These are phyloP conservation scores for Endotrypanum monterogeii DNA, from an alignment of 208 protist species.

Conservation along the genomic window DNA sequence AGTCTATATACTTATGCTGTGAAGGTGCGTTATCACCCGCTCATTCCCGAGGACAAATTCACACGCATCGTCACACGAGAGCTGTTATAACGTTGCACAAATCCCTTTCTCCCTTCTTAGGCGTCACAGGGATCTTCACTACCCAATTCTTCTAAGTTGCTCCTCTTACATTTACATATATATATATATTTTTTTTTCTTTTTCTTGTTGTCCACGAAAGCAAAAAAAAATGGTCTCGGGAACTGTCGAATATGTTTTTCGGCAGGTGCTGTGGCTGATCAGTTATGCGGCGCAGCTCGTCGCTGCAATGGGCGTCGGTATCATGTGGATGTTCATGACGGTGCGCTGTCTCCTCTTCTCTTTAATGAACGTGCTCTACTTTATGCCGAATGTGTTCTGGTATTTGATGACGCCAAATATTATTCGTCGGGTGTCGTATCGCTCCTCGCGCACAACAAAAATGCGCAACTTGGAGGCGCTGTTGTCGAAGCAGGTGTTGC, in stretches of 20 bases:
- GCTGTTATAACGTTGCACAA: no score
- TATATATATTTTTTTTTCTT: not conserved
- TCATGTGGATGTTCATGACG: slow-evolving; percentile 80
- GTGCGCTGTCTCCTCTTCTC: slow-evolving; percentile 62
- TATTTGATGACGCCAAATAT: slow-evolving; percentile 75
- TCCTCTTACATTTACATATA: no score
- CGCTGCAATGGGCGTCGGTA: slow-evolving; percentile 74
- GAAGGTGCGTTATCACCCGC: no score
- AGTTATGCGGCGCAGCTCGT: slow-evolving; percentile 52
- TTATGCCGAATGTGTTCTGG: slow-evolving; percentile 68
- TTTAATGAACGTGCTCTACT: slow-evolving; percentile 55
- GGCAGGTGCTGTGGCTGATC: slow-evolving; percentile 73
- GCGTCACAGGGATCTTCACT: no score
- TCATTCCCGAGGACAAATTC: no score
- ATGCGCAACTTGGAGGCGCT: slow-evolving; percentile 54
- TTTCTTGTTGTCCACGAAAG: not conserved
- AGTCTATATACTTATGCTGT: no score
- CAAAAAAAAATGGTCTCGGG: slow-evolving; percentile 13
- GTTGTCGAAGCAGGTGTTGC: slow-evolving; percentile 21
- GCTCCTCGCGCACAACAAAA: slow-evolving; percentile 60
- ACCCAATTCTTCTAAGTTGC: no score
- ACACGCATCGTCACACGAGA: no score
- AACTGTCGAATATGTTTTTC: slow-evolving; percentile 51
- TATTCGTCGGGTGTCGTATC: slow-evolving; percentile 82
- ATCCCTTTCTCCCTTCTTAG: no score